A percentile compares a stretch with the other conserved stretches of the same genome.
These are phyloP conservation scores for Aspergillus clavatus DNA, from an alignment of 2,329 filamentous ascomycete species.

Conservation along the genomic window DNA sequence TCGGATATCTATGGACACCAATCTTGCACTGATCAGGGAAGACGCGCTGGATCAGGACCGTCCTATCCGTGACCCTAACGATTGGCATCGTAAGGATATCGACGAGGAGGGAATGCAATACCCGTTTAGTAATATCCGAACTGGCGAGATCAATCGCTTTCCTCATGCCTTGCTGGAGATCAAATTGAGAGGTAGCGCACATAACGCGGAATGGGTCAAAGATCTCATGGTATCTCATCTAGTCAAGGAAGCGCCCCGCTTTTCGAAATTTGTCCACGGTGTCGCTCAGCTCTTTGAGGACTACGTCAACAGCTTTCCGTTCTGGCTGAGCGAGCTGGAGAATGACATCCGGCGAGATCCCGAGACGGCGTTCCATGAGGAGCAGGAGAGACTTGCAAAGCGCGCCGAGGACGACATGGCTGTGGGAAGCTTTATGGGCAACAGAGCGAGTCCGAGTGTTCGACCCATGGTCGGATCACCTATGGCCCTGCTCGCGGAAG, in stretches of 20 bases:
- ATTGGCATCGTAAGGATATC: conserved; percentile 90
- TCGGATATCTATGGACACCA: conserved; percentile 86
- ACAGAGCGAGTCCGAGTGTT: conserved; percentile 28
- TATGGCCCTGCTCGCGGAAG: conserved; percentile 22
- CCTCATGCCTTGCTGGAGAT: conserved; percentile 90
- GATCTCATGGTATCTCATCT: conserved; percentile 91
- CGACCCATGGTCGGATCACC: conserved; percentile 33
- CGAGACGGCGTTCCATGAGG: conserved; percentile 81
- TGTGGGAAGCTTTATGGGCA: conserved; percentile 80
- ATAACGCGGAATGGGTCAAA: conserved; percentile 77
- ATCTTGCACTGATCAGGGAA: conserved; percentile 78
- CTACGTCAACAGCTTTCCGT: conserved; percentile 90
- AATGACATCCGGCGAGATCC: conserved; percentile 92
- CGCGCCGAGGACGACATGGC: conserved; percentile 81
- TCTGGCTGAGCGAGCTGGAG: conserved; percentile 90
- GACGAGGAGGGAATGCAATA: conserved; percentile 78
- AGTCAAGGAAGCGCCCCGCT: conserved; percentile 80
- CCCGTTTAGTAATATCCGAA: conserved; percentile 80
- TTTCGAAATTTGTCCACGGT: conserved; percentile 96
- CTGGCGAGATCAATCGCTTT: conserved; percentile 86
- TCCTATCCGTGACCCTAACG: conserved; percentile 80
- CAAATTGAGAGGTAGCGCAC: conserved; percentile 63
- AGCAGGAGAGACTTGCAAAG: conserved; percentile 77
- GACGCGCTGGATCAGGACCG: conserved; percentile 70
- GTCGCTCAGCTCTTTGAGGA: conserved; percentile 90